Base-by-base conservation (phyloP, 805 yeast species). In the Nakazawaea wickerhamii region DNA sequence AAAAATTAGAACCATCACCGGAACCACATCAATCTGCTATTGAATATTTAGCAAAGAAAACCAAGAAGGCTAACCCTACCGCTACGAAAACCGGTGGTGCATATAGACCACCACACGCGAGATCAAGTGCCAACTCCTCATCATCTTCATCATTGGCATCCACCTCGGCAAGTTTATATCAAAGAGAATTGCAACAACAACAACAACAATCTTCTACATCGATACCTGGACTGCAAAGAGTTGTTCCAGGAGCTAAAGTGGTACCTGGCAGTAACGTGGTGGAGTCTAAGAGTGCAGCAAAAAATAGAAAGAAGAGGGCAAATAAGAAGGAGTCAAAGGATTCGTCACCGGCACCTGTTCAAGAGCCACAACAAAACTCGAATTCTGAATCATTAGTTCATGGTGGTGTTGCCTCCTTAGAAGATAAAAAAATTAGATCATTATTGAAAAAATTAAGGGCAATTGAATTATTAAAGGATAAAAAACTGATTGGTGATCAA, bases 51-150 rank as follows among this genome's bases (percentile, higher is more conserved):
- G 68, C 68, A 27, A 70, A 70, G 51, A 63, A 59, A 46, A 63
- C 63, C 14, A 54, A 55, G 32, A 53, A 58, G 30, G 55, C 64
- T 8, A 58, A 33, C 11, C 15, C 63, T 5, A 50, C 48, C 5
- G 44, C 47, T 14, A 50, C 49, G 42, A 83, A 81, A 58, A 81
- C 90, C 41, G 73, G 77, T 25, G 96, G 96, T 41, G 98, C 97
- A 32, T 93, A 93, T 61, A 79, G 95, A 61, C 99, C 99, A 19
- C 99, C 99, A 2, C 96, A 89, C 62, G 96, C 97, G 9, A 75
- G 95, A 61, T 70, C 37, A 11, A 21, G 22, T n/a, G 14, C 13
- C n/a, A 6, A 25, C 9, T 19, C 36, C 11, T 19, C 61, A 38
- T 57, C 59, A 15, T 59, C 63, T 4, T 60, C 59, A 15, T 17